A percentile compares a stretch with the other conserved stretches of the same genome.
These are phyloP conservation scores for Hypoxylon sp. DNA, from an alignment of 2,329 filamentous ascomycete species.

Conservation along the genomic window DNA sequence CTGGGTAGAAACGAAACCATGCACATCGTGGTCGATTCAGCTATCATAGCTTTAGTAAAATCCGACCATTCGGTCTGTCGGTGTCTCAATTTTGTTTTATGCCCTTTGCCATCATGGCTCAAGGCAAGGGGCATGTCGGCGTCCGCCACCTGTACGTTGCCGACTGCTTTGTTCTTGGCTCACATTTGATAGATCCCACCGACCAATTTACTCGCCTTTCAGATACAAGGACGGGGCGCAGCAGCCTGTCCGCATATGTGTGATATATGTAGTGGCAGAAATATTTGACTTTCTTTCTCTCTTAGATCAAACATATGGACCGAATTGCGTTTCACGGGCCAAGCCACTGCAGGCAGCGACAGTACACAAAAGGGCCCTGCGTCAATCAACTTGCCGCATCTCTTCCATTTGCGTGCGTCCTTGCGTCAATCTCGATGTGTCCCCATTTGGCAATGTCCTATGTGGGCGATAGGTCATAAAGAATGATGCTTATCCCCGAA, in stretches of 20 bases:
- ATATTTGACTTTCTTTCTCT: conserved; percentile 11
- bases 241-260: conserved; percentile 9
- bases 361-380: conserved; percentile 2
- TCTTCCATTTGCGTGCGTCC: conserved; percentile 3
- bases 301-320: conserved; percentile 30
- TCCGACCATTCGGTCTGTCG: conserved; percentile 4
- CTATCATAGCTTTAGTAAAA: conserved; percentile 11
- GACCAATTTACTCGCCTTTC: conserved; percentile 15
- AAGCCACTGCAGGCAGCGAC: conserved; percentile 12
- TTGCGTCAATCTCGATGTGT: conserved; percentile 4
- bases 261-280: conserved; percentile 10
- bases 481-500: conserved; percentile 5
- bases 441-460: conserved; percentile 3
- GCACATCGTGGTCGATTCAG: conserved; percentile 3
- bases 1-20: conserved; percentile 7
- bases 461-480: conserved; percentile 4
- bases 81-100: conserved; percentile 12
- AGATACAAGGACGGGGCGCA: conserved; percentile 14
- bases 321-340: conserved; percentile 12
- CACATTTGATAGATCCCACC: conserved; percentile 23
- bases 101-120: neutral
- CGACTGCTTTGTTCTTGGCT: conserved; percentile 15
- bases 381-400: conserved; percentile 9
- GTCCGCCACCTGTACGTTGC: conserved; percentile 27
- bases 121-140: conserved; percentile 17